Conservation (phyloP, 176 grass and related monocot genomes). For the Aegilops tauschii region DNA sequence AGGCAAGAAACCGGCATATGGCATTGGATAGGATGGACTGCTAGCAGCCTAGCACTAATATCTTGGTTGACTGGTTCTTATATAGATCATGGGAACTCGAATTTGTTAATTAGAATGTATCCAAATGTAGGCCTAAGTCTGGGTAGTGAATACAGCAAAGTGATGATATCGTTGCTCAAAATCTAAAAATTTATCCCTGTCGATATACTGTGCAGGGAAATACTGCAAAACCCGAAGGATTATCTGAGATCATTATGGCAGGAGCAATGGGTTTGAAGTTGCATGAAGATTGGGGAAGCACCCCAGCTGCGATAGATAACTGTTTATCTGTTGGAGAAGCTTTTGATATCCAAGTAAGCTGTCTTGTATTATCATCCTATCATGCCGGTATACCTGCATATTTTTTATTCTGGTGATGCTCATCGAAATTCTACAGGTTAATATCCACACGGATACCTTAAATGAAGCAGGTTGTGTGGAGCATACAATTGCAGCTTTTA, state of each 20-base stretch:
- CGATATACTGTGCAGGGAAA: constrained; percentile 59
- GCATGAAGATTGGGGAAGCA: constrained; percentile 99
- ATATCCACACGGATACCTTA: constrained; percentile 97
- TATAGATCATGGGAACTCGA: background rate
- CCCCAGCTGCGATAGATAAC: constrained; percentile 79
- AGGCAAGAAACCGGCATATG: background rate
- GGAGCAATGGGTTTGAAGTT: constrained; percentile 96
- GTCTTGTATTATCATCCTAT: constrained; percentile 23
- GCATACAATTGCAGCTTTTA: constrained; percentile 94
- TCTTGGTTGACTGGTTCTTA: background rate
- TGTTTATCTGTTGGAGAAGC: constrained; percentile 83
- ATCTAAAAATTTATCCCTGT: background rate
- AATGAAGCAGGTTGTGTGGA: constrained; percentile 98
- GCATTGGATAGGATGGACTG: background rate
- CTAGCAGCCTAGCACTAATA: background rate
- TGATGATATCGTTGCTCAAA: background rate
- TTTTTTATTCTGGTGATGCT: constrained; percentile 16
- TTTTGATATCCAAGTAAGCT: constrained; percentile 84
- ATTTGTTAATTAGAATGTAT: background rate
- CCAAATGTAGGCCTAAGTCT: background rate
- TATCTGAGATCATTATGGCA: constrained; percentile 83
- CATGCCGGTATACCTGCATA: background rate
- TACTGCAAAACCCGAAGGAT: constrained; percentile 82
- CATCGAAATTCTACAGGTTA: constrained; percentile 65
- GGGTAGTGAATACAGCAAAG: background rate